Conservation (phyloP, 1,284 basidiomycete genomes). For the Cryptococcus hybrid region DNA sequence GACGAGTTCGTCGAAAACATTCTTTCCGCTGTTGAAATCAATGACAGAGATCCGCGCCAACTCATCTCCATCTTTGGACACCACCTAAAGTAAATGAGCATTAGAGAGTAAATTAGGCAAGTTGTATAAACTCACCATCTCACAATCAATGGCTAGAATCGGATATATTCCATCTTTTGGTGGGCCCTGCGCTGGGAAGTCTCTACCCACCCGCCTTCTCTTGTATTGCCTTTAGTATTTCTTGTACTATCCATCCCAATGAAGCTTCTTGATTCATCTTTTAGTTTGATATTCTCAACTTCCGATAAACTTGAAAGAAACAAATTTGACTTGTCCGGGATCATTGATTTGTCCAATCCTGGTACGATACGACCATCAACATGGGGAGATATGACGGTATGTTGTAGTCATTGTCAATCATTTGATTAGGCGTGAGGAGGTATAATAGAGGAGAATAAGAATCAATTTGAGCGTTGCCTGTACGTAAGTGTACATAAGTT, state of each 20-base stretch:
- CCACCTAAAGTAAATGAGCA: background rate
- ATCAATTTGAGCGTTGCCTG: background rate
- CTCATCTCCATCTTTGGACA: constrained; percentile 79
- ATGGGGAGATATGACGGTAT: constrained; percentile 68
- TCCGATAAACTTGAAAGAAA: constrained; percentile 2
- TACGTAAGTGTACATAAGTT: background rate
- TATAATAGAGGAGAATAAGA: constrained; percentile 59
- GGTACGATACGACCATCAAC: constrained; percentile 28
- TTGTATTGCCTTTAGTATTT: constrained; percentile 52
- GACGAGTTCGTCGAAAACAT: constrained; percentile 81
- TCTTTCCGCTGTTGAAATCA: constrained; percentile 65
- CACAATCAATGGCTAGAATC: constrained; percentile 71
- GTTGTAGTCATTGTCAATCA: constrained; percentile 87
- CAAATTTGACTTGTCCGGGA: constrained; percentile 4
- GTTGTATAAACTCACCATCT: constrained; percentile 66
- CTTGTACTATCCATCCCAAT: background rate
- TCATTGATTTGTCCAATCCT: constrained; percentile 17
- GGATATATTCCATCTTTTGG: constrained; percentile 33
- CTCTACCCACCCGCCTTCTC: constrained; percentile 63
- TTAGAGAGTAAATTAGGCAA: background rate
- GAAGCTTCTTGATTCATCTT: background rate
- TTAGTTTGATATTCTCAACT: background rate
- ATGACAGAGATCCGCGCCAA: constrained; percentile 79
- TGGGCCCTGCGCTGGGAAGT: constrained; percentile 57
- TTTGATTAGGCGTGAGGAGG: constrained; percentile 72